These are phyloP conservation scores for Stromatinia cepivora DNA, from an alignment of 2,329 filamentous ascomycete species.

Conservation along the genomic window DNA sequence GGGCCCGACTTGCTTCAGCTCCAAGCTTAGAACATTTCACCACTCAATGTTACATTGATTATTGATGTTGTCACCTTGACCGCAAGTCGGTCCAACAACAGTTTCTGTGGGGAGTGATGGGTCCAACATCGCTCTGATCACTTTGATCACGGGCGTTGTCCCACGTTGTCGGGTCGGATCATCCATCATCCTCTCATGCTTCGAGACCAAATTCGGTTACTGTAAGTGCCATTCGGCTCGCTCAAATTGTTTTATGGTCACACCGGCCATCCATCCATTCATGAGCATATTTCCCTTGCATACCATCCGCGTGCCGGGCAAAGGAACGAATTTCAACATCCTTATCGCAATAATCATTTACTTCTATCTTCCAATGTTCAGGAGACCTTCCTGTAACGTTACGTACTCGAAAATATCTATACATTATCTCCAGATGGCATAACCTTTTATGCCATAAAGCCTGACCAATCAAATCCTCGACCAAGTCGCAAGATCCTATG, in stretches of 20 bases:
- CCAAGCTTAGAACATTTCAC: no score
- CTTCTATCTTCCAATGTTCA: neutral
- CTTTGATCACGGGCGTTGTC: neutral
- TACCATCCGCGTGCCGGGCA: constrained; percentile 4
- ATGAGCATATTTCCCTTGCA: neutral
- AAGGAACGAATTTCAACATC: neutral
- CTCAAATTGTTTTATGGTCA: neutral
- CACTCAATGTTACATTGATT: no score
- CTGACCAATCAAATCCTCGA: no score
- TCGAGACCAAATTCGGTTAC: neutral
- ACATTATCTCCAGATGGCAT: constrained; percentile 1
- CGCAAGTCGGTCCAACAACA: no score
- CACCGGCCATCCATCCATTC: neutral
- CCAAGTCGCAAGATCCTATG: no score
- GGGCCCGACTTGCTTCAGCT: no score
- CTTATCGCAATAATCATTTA: neutral
- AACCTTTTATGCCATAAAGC: no score
- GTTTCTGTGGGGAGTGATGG: no score
- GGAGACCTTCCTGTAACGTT: constrained; percentile 10
- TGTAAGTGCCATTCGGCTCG: neutral
- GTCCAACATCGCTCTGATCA: no score
- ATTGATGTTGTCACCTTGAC: no score
- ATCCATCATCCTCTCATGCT: neutral
- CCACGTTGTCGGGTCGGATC: neutral
- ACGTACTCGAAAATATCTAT: neutral